Conservation (phyloP, 495 filamentous ascomycete genomes). For the Ascobolus immersus region DNA sequence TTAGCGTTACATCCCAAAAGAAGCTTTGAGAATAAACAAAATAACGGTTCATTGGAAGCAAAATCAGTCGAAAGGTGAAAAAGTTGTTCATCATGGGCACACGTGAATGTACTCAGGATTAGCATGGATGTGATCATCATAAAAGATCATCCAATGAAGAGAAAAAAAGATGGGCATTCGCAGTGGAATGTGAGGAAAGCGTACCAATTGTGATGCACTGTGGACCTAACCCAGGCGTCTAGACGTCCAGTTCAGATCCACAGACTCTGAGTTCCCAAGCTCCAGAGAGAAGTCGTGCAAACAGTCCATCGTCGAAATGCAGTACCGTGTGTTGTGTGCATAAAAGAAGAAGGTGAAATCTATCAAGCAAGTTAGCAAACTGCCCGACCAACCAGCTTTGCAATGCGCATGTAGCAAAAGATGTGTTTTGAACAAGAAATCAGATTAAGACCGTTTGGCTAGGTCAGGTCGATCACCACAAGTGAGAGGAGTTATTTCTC, state of each 20-base stretch:
- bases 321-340: no score
- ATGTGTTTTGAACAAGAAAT: no score
- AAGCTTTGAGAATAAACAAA: constrained; percentile 2
- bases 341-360: no score
- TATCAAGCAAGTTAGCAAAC: no score
- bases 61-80: constrained; percentile 96
- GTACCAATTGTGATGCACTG: constrained; percentile 23
- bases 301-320: no score
- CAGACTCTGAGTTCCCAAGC: no score
- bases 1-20: constrained; percentile 2
- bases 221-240: no score
- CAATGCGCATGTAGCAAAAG: no score
- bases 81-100: constrained; percentile 56
- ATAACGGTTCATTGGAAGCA: constrained; percentile 7
- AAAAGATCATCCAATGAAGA: constrained; percentile 11
- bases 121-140: constrained; percentile 74
- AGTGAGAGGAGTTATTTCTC: constrained; percentile 24
- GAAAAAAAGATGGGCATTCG: constrained; percentile 1
- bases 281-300: no score
- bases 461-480: constrained; percentile 76
- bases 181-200: constrained; percentile 22
- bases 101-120: constrained; percentile 49
- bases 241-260: no score
- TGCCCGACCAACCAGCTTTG: no score
- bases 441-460: constrained; percentile 77